Evolutionary conservation across 352 stramenopile species (phyloP), one percentile per base, ranked within the genome.

Genomic region (Globisporangium lucens): DNA sequence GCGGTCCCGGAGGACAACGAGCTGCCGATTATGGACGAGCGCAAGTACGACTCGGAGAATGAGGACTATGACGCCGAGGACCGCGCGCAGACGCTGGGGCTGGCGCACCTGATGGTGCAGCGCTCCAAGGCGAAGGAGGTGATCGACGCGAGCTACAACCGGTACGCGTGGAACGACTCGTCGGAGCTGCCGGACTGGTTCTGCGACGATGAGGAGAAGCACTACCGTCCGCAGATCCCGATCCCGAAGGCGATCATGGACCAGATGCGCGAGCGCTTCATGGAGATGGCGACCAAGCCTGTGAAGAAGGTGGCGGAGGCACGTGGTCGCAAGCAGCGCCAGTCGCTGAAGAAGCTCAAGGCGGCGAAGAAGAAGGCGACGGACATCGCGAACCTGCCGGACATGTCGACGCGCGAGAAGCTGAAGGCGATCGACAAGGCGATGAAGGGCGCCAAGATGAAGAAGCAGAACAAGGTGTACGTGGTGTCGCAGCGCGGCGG

Each of bases 301-400:
- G 98, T 99, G 56, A 98, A 98, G 70, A 99, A 99, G 84, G 98
- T 99, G 7, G 97, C 97, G 0, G 98, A 99, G 72, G 98, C 98
- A 7, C 87, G 97, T 49, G 95, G 91, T 0, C 90, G 98, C 47
- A 99, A 99, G 87, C 82, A 91, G 49, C 96, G 96, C 4, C 69
- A 96, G 70, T 76, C 90, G 66, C 90, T 99, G 72, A 95, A 95
- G 75, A 98, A 98, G 82, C 78, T 99, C 15, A 97, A 98, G 71
- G 87, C 93, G 12, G 97, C 97, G 0, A 99, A 99, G 82, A 98
- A 98, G 79, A 97, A 99, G 80, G 97, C 97, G 1, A 96, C 97
- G 53, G 86, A 97, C 57, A 96, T 99, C 63, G 97, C 96, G 12
- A 97, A 98, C 67, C 79, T 97, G 61, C 89, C 90, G 2, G 97